These are phyloP conservation scores for Diaporthe aspalathi DNA, from an alignment of 2,329 filamentous ascomycete species.

Conservation along the genomic window DNA sequence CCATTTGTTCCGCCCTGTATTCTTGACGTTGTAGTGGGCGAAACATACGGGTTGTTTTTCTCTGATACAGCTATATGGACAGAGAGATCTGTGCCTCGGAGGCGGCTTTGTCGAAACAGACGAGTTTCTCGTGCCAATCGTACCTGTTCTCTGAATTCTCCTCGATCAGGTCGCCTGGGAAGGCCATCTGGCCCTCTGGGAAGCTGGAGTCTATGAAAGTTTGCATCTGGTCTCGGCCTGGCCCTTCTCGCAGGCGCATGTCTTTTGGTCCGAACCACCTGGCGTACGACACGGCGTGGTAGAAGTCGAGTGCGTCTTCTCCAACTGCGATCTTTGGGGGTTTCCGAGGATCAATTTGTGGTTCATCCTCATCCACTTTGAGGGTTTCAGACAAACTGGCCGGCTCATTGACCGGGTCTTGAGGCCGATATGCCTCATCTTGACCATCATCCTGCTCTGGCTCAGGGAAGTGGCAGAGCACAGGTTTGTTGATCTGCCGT, in stretches of 20 bases:
- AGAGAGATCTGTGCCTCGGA: background rate
- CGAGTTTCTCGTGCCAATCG: background rate
- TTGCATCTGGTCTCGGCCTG: background rate
- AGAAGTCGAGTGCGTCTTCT: background rate
- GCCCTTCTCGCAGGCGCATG: background rate
- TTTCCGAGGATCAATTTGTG: no score
- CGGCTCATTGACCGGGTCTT: no score
- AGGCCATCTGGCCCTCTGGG: background rate
- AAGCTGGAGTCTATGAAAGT: background rate
- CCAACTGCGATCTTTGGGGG: no score
- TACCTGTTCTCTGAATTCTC: background rate
- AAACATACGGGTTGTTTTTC: background rate
- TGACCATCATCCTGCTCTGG: background rate
- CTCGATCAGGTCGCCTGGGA: background rate
- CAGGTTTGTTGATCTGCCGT: no score
- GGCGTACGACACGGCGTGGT: background rate
- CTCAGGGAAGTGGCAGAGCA: no score
- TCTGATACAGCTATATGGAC: background rate
- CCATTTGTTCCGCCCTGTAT: background rate
- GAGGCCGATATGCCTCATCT: no score
- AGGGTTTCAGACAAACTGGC: no score
- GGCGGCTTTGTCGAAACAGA: background rate
- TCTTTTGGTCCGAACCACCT: background rate
- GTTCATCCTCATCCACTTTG: no score
- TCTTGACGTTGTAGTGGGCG: background rate